phyloP scores from a whole-genome alignment of 2,329 filamentous ascomycete species.

The Xylaria sp. region DNA sequence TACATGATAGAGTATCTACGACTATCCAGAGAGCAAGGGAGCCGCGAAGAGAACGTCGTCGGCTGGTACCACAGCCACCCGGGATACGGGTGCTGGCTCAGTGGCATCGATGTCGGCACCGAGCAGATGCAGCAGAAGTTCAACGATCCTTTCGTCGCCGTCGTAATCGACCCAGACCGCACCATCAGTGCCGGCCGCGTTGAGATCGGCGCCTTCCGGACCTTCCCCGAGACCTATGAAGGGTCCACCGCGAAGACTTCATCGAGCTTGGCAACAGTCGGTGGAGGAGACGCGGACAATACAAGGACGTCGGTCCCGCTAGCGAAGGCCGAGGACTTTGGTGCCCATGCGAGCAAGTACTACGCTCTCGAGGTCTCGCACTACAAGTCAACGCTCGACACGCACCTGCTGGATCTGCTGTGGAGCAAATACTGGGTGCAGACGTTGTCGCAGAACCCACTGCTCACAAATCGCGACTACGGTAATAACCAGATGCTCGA shows the following conservation, averaged over 20 bases:
- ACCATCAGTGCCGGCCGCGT: constrained; percentile 95
- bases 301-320: constrained; percentile 75
- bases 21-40: constrained; percentile 77
- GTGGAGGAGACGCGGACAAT: constrained; percentile 54
- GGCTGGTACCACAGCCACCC: constrained; percentile 99
- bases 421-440: constrained; percentile 99
- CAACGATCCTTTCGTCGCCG: constrained; percentile 91
- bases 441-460: constrained; percentile 88
- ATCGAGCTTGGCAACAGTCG: constrained; percentile 24
- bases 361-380: constrained; percentile 92
- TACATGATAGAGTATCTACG: constrained; percentile 92
- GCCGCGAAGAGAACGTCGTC: constrained; percentile 86
- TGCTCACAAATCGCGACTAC: constrained; percentile 93
- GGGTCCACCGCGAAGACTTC: constrained; percentile 48
- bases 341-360: constrained; percentile 89
- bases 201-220: constrained; percentile 96
- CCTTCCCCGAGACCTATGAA: constrained; percentile 81
- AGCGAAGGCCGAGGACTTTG: constrained; percentile 96
- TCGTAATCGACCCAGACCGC: constrained; percentile 95
- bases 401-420: constrained; percentile 83
- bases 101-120: constrained; percentile 92
- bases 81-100: constrained; percentile 97
- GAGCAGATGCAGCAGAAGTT: constrained; percentile 86
- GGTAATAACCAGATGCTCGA: constrained; percentile 92
- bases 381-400: constrained; percentile 93